Percentiles rank a stretch among this genome's conserved stretches.
Conservation (phyloP, 2,329 filamentous ascomycete genomes). For the Pseudogymnoascus sp. region DNA sequence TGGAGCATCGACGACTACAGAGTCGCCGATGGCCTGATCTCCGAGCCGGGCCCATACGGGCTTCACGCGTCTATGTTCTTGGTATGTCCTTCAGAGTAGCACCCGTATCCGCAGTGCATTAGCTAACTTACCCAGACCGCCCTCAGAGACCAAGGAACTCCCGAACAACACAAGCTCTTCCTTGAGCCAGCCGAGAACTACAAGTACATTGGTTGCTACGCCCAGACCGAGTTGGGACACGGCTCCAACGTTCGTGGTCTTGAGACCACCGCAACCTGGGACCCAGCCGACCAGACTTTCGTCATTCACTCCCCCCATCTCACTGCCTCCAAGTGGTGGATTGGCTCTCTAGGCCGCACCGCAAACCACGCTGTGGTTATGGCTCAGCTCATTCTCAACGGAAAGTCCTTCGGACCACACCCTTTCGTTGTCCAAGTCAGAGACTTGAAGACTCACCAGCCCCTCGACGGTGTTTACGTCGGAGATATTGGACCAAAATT, state of each 20-base stretch:
- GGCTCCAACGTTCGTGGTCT: slow-evolving; percentile 65
- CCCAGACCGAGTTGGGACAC: slow-evolving; percentile 73
- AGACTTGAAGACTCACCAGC: slow-evolving; percentile 60
- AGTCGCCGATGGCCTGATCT: slow-evolving; percentile 59
- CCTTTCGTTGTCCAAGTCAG: slow-evolving; percentile 71
- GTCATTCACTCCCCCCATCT: slow-evolving; percentile 64
- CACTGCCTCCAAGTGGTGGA: slow-evolving; percentile 79
- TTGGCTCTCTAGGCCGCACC: slow-evolving; percentile 66
- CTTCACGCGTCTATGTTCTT: slow-evolving; percentile 65
- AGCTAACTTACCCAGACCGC: slow-evolving; percentile 43
- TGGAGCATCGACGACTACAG: slow-evolving; percentile 59
- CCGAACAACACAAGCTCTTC: slow-evolving; percentile 67
- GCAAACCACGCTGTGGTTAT: slow-evolving; percentile 74
- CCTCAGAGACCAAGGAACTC: slow-evolving; percentile 60
- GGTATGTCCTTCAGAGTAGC: slow-evolving; percentile 31
- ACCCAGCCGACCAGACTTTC: slow-evolving; percentile 65
- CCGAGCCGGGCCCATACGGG: slow-evolving; percentile 66
- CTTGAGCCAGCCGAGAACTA: slow-evolving; percentile 61
- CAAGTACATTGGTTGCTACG: slow-evolving; percentile 70
- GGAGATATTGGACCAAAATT: slow-evolving; percentile 78
- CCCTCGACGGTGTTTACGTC: slow-evolving; percentile 61
- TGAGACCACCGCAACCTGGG: slow-evolving; percentile 49
- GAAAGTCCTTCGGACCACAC: slow-evolving; percentile 64
- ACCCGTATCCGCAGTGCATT: background rate
- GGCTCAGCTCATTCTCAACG: slow-evolving; percentile 63